These are phyloP conservation scores for Wallacemonas collosoma DNA, from an alignment of 208 protist species.

Conservation along the genomic window DNA sequence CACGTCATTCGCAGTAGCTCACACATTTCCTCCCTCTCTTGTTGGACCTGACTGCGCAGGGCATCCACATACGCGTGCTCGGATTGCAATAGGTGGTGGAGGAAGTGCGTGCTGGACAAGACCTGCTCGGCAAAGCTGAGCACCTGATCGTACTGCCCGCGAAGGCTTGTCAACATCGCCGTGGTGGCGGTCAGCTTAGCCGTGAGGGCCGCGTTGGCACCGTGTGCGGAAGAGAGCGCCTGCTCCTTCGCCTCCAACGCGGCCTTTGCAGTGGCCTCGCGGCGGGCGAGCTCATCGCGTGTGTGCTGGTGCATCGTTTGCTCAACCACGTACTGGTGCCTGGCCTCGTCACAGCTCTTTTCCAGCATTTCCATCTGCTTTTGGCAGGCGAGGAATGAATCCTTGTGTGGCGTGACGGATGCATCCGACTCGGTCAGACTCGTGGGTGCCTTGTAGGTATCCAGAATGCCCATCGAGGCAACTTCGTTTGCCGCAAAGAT, in stretches of 20 bases:
- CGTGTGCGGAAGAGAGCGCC: conserved; percentile 22
- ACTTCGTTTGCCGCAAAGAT: conserved; percentile 21
- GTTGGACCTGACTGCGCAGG: conserved; percentile 46
- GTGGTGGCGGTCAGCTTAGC: conserved; percentile 30
- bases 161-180: conserved; percentile 37
- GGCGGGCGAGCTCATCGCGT: conserved; percentile 8
- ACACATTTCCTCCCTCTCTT: conserved; percentile 55
- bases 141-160: conserved; percentile 40
- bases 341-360: conserved; percentile 7
- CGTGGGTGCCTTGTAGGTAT: conserved; percentile 10
- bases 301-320: conserved; percentile 21
- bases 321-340: conserved; percentile 14
- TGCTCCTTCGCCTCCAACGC: conserved; percentile 28
- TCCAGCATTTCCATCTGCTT: conserved; percentile 9
- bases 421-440: background rate
- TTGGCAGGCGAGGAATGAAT: conserved; percentile 18
- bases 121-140: conserved; percentile 50
- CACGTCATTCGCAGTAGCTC: conserved; percentile 52
- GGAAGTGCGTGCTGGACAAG: conserved; percentile 34
- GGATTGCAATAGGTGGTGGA: conserved; percentile 46
- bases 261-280: conserved; percentile 15
- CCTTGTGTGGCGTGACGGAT: conserved; percentile 17
- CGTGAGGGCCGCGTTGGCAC: conserved; percentile 50
- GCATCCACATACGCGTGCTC: conserved; percentile 46
- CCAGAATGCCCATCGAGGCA: conserved; percentile 15